Percentiles rank a stretch among this genome's conserved stretches.
phyloP scores from a whole-genome alignment of 495 filamentous ascomycete genomes.

The Pseudevernia furfuracea region DNA sequence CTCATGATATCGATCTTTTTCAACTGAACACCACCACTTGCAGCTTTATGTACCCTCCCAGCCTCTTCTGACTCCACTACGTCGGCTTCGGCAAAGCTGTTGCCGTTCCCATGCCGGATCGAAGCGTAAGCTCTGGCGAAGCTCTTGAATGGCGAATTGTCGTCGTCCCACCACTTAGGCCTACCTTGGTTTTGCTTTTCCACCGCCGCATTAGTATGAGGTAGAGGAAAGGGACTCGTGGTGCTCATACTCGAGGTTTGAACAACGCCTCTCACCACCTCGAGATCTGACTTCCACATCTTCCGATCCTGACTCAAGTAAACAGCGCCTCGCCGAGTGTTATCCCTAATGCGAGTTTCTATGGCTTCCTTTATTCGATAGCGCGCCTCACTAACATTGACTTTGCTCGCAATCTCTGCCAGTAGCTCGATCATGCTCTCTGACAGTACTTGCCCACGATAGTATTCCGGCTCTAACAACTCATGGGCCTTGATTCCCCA shows the following conservation, averaged over 20 bases:
- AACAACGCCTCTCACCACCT: slow-evolving; percentile 6
- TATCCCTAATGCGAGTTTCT: not conserved
- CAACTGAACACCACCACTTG: not conserved
- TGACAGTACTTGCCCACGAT: not conserved
- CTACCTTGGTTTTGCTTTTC: slow-evolving; percentile 2
- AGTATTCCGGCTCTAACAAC: slow-evolving; percentile 3
- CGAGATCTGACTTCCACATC: slow-evolving; percentile 6
- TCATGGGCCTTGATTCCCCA: slow-evolving; percentile 10
- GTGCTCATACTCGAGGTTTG: slow-evolving; percentile 13
- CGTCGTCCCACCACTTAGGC: slow-evolving; percentile 23
- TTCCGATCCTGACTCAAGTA: not conserved
- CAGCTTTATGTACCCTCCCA: not conserved
- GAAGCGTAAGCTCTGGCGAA: slow-evolving; percentile 19
- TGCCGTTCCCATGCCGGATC: slow-evolving; percentile 24
- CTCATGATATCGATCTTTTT: slow-evolving; percentile 13
- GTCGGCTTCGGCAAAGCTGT: slow-evolving; percentile 20
- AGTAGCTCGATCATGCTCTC: slow-evolving; percentile 3
- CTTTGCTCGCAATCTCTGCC: slow-evolving; percentile 8
- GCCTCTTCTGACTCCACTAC: not conserved
- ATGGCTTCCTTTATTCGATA: slow-evolving; percentile 9
- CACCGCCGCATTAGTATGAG: slow-evolving; percentile 12
- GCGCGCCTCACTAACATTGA: slow-evolving; percentile 8
- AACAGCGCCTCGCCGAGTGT: not conserved
- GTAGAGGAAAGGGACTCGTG: slow-evolving; percentile 5
- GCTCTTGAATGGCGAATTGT: slow-evolving; percentile 20